phyloP scores from a whole-genome alignment of 1,139 yeast species.

The Zygoascus sp. region DNA sequence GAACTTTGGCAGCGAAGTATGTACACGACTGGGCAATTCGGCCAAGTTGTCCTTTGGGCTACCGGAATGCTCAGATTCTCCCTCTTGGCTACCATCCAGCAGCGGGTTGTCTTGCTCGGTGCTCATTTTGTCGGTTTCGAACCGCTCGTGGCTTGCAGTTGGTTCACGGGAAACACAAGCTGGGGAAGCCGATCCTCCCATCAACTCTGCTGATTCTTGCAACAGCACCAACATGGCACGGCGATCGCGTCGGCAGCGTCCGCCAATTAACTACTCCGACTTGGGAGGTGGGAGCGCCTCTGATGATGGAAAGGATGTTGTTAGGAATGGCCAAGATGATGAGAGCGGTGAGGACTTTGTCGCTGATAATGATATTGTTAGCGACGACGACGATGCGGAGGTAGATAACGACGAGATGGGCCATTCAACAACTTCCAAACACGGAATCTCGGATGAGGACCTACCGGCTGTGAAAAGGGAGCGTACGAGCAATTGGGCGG shows the following conservation, averaged over 20 bases:
- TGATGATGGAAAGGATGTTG: constrained; percentile 21
- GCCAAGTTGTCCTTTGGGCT: too few relatives aligned
- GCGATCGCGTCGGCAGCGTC: constrained; percentile 21
- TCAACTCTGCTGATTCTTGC: too few relatives aligned
- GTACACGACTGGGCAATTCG: too few relatives aligned
- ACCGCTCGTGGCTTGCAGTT: too few relatives aligned
- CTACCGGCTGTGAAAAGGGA: constrained; percentile 7
- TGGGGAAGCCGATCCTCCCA: too few relatives aligned
- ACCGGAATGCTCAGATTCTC: too few relatives aligned
- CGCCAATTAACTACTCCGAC: constrained; percentile 24
- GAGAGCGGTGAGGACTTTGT: constrained; percentile 25
- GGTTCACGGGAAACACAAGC: too few relatives aligned
- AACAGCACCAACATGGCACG: constrained; percentile 13
- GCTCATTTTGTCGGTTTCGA: too few relatives aligned
- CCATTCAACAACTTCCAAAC: too few relatives aligned
- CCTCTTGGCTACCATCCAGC: too few relatives aligned
- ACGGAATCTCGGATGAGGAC: constrained; percentile 16
- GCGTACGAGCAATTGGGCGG: background rate
- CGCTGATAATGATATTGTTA: constrained; percentile 17
- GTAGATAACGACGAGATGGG: constrained; percentile 19
- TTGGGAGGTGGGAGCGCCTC: constrained; percentile 22
- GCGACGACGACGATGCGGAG: constrained; percentile 15
- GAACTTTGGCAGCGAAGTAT: constrained; percentile 13
- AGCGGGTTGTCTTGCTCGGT: too few relatives aligned
- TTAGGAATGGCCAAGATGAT: constrained; percentile 12